Evolutionary conservation across 345 rosid species (phyloP).

Genomic region (Raphanus raphanistrum): DNA sequence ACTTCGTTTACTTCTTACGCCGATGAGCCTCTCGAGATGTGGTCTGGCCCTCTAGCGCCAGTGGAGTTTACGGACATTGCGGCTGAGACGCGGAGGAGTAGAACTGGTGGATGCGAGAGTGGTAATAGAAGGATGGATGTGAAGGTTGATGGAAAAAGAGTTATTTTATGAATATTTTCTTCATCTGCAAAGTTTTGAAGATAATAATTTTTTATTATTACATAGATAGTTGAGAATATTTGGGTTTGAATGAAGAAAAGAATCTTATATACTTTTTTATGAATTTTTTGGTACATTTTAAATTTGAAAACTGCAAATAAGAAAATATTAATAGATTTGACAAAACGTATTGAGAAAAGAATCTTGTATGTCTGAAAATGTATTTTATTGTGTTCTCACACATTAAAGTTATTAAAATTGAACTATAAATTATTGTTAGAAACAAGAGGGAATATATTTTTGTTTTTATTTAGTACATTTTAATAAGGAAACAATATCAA

Average conservation of each 20-base stretch:
- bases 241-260: constrained; percentile 1
- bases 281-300: not conserved
- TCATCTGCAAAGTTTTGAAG: not conserved
- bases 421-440: no score
- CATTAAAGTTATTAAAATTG: no score
- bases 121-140: not conserved
- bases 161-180: not conserved
- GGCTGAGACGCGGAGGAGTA: not conserved
- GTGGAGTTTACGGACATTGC: not conserved
- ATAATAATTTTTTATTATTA: not conserved
- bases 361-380: not conserved
- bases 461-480: no score
- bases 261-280: not conserved
- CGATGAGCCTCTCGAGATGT: not conserved
- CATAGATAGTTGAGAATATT: not conserved
- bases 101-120: not conserved
- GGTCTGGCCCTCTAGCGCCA: not conserved
- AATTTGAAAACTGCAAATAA: not conserved
- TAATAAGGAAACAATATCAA: no score
- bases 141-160: constrained; percentile 3
- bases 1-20: constrained; percentile 12
- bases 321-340: not conserved
- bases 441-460: no score
- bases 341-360: not conserved
- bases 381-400: not conserved